These are phyloP conservation scores for Aspergillus cristatus DNA, from an alignment of 495 filamentous ascomycete genomes.

Conservation along the genomic window DNA sequence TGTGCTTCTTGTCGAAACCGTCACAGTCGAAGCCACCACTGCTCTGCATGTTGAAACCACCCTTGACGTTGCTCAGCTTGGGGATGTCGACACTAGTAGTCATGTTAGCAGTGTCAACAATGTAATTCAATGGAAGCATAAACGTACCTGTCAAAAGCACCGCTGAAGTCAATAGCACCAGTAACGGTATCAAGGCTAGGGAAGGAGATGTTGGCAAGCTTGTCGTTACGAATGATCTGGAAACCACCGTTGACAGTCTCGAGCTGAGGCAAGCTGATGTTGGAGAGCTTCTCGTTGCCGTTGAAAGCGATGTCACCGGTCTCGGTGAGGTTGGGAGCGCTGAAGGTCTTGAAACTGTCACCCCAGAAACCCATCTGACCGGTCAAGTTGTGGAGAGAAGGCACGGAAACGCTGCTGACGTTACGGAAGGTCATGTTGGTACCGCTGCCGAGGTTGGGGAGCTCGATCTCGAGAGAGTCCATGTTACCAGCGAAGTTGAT, in stretches of 20 bases:
- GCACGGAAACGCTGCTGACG: constrained; percentile 61
- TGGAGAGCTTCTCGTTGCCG: constrained; percentile 63
- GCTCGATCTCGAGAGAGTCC: constrained; percentile 53
- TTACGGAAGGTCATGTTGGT: constrained; percentile 85
- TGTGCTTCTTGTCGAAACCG: constrained; percentile 33
- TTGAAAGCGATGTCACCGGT: constrained; percentile 73
- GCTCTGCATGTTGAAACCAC: constrained; percentile 78
- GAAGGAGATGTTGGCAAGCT: constrained; percentile 57
- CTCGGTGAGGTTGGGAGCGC: constrained; percentile 69
- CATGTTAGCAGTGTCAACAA: constrained; percentile 11
- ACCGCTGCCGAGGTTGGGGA: constrained; percentile 71
- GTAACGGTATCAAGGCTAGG: constrained; percentile 54
- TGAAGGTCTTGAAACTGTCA: constrained; percentile 60
- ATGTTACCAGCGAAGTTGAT: constrained; percentile 52
- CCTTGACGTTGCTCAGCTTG: constrained; percentile 61
- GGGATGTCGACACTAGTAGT: constrained; percentile 68
- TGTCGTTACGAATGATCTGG: constrained; percentile 80
- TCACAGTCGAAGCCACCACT: constrained; percentile 54
- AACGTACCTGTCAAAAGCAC: constrained; percentile 74
- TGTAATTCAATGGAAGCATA: not conserved
- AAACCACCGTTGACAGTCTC: constrained; percentile 65
- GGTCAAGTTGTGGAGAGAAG: constrained; percentile 67
- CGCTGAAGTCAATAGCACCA: constrained; percentile 84
- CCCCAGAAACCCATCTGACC: constrained; percentile 76
- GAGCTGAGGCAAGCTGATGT: constrained; percentile 65